Evolutionary conservation across 768 basidiomycete genomes (phyloP), one percentile per base, ranked within the genome.

Genomic region (Mycena latifolia): DNA sequence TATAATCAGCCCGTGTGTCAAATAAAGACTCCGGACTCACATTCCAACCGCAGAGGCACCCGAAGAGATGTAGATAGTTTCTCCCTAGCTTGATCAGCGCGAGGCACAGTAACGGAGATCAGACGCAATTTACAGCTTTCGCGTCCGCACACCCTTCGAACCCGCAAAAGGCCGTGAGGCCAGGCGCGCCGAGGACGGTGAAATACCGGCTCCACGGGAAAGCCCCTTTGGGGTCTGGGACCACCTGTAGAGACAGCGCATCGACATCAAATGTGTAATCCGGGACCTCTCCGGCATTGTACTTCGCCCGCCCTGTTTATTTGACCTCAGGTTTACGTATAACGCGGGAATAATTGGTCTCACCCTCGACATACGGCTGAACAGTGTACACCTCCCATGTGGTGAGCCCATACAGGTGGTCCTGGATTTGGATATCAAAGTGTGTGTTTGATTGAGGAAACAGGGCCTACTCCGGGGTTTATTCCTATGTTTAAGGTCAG

Each of bases 391-490:
- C 50, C 27, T 70, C 73, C 70, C 73, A 73, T 67, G 57, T 54
- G 57, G 73, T 41, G 43, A 74, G 67, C 8, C 77, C 77, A 56
- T 77, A 78, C 27, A 82, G 67, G 31, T 77, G 75, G 37, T 75
- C 72, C 17, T 79, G 76, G 0, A 63, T 63, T 53, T 74, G 65
- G 66, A 72, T 5, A 27, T 57, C 24, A 25, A 39, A 12, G 18
- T 31, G 18, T 7, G 20, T 31, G 20, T 22, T 25, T 52, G 22
- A 47, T 4, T 14, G 9, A 48, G 15, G 9, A 46, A 59, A 3
- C 27, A 24, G 4, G 4, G 45, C 56, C 11, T 7, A 65, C 63
- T 39, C 63, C 63, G 56, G 51, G 31, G 1, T 59, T 58, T 14
- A 65, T 54, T 35, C 63, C 63, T 65, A 37, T 6, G 2, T 15